Base-by-base conservation (phyloP, 2,329 filamentous ascomycete species). In the Ophiosphaerella narmari region DNA sequence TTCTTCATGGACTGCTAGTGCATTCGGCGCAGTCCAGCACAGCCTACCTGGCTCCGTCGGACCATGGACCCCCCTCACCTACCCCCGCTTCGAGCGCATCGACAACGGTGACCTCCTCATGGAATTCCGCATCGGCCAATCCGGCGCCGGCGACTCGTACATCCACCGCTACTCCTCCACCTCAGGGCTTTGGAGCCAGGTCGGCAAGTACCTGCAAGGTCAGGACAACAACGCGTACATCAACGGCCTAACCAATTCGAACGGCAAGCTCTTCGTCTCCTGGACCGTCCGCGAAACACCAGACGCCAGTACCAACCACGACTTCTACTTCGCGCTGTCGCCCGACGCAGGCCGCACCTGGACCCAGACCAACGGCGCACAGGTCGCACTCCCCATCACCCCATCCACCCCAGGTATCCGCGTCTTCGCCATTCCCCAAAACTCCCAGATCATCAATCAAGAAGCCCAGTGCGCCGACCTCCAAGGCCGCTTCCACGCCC, bases 241-340 rank as follows among this genome's bases (percentile, higher is more conserved):
- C 59, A 78, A 82, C 63, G 79, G 79, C 8, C 66, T 81, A 39
- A 75, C 74, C 52, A 69, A 66, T 29, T 62, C 68, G 24, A 55
- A 56, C 29, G 59, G 55, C 1, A 67, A 66, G 11, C 68, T 81
- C 1, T 75, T 76, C 59, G 72, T 75, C 16, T 79, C 77, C 1
- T 81, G 79, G 78, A 80, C 80, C 0, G 80, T 79, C 51, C 76
- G 79, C 13, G 77, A 74, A 14, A 81, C 80, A 41, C 76, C 80
- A 5, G 65, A 66, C 2, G 74, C 74, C 0, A 72, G 69, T 46
- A 82, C 80, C 12, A 82, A 82, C 55, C 76, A 79, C 54, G 70
- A 80, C 49, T 73, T 82, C 37, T 80, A 78, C 62, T 79, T 79
- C 47, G 76, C 78, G 2, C 74, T 76, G 50, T 78, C 76, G n/a